Evolutionary conservation across 768 basidiomycete species (phyloP).

Genomic region (Nidula microcarpa): DNA sequence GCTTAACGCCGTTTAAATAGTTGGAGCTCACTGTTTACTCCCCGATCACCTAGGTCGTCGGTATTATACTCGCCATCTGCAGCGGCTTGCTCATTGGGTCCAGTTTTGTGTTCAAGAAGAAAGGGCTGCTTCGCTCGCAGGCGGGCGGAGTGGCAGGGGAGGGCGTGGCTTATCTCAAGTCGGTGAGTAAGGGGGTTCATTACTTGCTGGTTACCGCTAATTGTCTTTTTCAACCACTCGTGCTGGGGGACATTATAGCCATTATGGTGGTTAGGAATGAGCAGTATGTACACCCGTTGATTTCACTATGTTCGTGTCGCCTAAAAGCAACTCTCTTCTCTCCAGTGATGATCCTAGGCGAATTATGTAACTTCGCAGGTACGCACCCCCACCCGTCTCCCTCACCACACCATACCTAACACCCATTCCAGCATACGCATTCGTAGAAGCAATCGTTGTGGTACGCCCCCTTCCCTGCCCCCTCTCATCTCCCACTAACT

Average conservation of each 20-base stretch:
- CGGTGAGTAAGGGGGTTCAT: slow-evolving; percentile 42
- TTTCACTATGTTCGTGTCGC: neutral
- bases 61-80: slow-evolving; percentile 68
- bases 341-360: slow-evolving; percentile 88
- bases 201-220: neutral
- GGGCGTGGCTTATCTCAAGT: slow-evolving; percentile 94
- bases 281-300: slow-evolving; percentile 41
- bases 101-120: slow-evolving; percentile 98
- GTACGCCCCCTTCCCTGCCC: slow-evolving; percentile 35
- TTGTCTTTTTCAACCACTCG: slow-evolving; percentile 2
- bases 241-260: slow-evolving; percentile 36
- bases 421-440: slow-evolving; percentile 64
- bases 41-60: slow-evolving; percentile 50
- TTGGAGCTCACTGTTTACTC: no score
- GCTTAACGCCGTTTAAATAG: no score
- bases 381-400: slow-evolving; percentile 21
- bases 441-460: slow-evolving; percentile 90
- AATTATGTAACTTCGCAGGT: slow-evolving; percentile 86
- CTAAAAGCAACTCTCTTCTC: slow-evolving; percentile 4
- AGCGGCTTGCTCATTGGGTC: slow-evolving; percentile 90
- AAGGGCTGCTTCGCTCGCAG: slow-evolving; percentile 78
- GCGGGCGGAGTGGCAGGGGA: slow-evolving; percentile 77
- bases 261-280: slow-evolving; percentile 96
- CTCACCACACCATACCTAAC: slow-evolving; percentile 11
- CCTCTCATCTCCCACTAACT: neutral